Evolutionary conservation across 2,329 filamentous ascomycete species (phyloP).

Genomic region (Fusarium sterilihyphosum): DNA sequence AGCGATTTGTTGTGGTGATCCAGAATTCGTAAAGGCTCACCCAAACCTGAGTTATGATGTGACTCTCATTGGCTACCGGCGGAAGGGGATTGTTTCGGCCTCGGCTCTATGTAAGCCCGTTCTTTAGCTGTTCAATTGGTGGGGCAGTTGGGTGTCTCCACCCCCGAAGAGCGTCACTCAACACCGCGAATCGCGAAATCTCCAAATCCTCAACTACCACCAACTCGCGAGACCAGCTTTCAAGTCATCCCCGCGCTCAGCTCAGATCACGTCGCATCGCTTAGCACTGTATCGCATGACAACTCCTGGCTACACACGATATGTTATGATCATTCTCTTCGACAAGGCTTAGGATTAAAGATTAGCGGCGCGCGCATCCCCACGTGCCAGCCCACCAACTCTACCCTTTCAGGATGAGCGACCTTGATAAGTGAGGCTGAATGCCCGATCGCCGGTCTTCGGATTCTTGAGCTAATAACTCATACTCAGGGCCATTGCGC

Average conservation of each 20-base stretch:
- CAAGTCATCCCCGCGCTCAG: not conserved
- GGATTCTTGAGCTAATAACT: slow-evolving; percentile 18
- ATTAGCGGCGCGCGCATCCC: slow-evolving; percentile 35
- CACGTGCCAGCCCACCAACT: slow-evolving; percentile 28
- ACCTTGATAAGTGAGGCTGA: slow-evolving; percentile 82
- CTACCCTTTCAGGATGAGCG: slow-evolving; percentile 73
- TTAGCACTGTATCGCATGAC: not conserved
- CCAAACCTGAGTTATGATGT: slow-evolving; percentile 33
- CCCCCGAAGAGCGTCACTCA: slow-evolving; percentile 16
- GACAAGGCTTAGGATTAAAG: slow-evolving; percentile 13
- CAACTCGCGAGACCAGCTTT: slow-evolving; percentile 14
- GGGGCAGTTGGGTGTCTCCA: slow-evolving; percentile 15
- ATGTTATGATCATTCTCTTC: slow-evolving; percentile 40
- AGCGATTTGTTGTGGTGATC: slow-evolving; percentile 43
- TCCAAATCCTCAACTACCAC: slow-evolving; percentile 27
- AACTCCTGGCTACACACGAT: slow-evolving; percentile 14
- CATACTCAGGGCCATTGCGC: slow-evolving; percentile 81
- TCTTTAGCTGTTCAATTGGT: not conserved
- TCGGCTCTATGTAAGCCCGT: slow-evolving; percentile 31
- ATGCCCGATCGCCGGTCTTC: slow-evolving; percentile 2
- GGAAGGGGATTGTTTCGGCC: slow-evolving; percentile 8
- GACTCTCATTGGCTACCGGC: slow-evolving; percentile 37
- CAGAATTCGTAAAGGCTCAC: slow-evolving; percentile 36
- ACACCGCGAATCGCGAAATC: slow-evolving; percentile 29
- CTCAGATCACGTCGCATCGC: not conserved